These are phyloP conservation scores for Myriosclerotinia scirpicola DNA, from an alignment of 2,329 filamentous ascomycete genomes.

Conservation along the genomic window DNA sequence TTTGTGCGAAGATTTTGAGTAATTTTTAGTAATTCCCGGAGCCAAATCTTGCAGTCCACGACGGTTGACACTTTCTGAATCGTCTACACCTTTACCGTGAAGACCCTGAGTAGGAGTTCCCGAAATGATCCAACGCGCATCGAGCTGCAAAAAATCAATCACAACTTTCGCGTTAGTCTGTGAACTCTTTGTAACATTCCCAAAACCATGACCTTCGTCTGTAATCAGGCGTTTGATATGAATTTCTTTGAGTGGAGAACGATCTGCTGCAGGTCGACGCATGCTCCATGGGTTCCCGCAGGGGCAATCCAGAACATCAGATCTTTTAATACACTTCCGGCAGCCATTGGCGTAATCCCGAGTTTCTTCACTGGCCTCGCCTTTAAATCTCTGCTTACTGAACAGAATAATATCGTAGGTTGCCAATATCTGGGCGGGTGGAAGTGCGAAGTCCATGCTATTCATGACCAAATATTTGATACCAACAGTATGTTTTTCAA, in stretches of 20 bases:
- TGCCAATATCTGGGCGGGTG: slow-evolving; percentile 57
- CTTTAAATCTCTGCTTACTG: slow-evolving; percentile 71
- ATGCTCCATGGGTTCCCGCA: slow-evolving; percentile 31
- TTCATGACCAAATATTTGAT: slow-evolving; percentile 66
- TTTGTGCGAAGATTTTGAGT: too few species aligned
- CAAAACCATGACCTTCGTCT: slow-evolving; percentile 87
- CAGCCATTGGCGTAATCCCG: too few species aligned
- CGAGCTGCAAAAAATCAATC: slow-evolving; percentile 57
- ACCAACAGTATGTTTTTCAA: slow-evolving; percentile 70
- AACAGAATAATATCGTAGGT: slow-evolving; percentile 77
- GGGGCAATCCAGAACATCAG: too few species aligned
- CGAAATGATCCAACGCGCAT: slow-evolving; percentile 84
- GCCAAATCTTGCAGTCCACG: too few species aligned
- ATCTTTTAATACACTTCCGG: too few species aligned
- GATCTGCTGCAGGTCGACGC: slow-evolving; percentile 43
- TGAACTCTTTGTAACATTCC: slow-evolving; percentile 57
- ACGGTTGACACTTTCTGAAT: background rate
- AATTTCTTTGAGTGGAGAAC: slow-evolving; percentile 64
- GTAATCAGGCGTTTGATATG: slow-evolving; percentile 89
- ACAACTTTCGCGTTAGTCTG: slow-evolving; percentile 57
- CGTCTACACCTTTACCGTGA: slow-evolving; percentile 64
- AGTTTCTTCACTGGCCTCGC: slow-evolving; percentile 46
- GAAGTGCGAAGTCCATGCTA: slow-evolving; percentile 52
- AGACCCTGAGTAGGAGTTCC: slow-evolving; percentile 86
- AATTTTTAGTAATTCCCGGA: too few species aligned